Evolutionary conservation across 208 protist species (phyloP).

Genomic region (Leishmania gerbilli): DNA sequence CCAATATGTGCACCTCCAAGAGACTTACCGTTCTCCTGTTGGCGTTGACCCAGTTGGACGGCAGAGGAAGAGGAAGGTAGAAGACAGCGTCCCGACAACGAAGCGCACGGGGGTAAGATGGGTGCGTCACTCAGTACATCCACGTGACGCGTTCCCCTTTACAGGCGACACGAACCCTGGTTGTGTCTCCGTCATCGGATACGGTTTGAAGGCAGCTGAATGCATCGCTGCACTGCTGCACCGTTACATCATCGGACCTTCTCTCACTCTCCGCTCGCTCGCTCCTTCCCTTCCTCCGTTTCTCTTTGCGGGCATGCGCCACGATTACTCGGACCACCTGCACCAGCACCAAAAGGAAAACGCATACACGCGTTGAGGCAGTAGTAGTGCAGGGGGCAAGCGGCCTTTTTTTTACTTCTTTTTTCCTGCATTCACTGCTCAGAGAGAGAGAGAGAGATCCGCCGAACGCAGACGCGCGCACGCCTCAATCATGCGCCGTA

Average conservation of each 20-base stretch:
- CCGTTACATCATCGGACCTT: neutral
- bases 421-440: neutral
- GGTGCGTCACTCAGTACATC: neutral
- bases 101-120: neutral
- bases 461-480: neutral
- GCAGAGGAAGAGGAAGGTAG: neutral
- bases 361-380: neutral
- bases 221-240: neutral
- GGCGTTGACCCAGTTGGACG: neutral
- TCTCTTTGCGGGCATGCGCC: neutral
- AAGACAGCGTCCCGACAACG: neutral
- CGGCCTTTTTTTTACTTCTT: conserved; percentile 6
- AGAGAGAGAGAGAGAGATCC: neutral
- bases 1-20: neutral
- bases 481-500: conserved; percentile 43
- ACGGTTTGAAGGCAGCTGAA: neutral
- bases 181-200: neutral
- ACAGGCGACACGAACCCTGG: neutral
- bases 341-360: neutral
- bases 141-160: neutral
- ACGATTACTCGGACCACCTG: neutral
- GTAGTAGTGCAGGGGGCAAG: neutral
- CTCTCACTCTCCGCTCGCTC: neutral
- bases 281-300: neutral
- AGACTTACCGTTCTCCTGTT: neutral